Conservation (phyloP, 768 basidiomycete species). For the Gelatoporia subvermispora region DNA sequence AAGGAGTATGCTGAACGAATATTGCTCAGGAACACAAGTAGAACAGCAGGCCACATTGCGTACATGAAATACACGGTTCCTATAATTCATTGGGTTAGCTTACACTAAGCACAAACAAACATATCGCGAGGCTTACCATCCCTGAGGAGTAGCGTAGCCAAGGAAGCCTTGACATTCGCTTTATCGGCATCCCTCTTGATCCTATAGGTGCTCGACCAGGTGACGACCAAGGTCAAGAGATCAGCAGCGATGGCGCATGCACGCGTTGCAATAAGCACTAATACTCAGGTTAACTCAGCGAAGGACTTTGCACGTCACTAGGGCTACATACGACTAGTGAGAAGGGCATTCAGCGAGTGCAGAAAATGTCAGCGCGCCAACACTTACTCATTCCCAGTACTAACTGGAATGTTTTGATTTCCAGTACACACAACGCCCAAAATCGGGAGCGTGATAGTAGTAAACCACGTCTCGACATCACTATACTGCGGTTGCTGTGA, state of each 20-base stretch:
- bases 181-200: conserved; percentile 2
- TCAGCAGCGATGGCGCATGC: conserved; percentile 6
- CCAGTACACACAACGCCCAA: background rate
- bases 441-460: background rate
- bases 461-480: background rate
- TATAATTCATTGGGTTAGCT: background rate
- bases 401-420: too few relatives aligned
- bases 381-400: too few relatives aligned
- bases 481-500: background rate
- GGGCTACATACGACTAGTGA: too few relatives aligned
- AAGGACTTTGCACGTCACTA: too few relatives aligned
- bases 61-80: conserved; percentile 10
- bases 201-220: conserved; percentile 7
- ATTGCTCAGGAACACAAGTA: background rate
- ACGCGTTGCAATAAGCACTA: conserved; percentile 4
- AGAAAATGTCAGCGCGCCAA: too few relatives aligned
- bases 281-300: too few relatives aligned
- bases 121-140: conserved; percentile 1
- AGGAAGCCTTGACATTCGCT: conserved; percentile 6
- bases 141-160: conserved; percentile 1
- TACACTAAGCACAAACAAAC: background rate
- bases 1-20: conserved; percentile 3
- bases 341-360: too few relatives aligned
- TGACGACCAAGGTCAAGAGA: conserved; percentile 5
- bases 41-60: background rate